Evolutionary conservation across 2,329 filamentous ascomycete species (phyloP).

Genomic region (Clathrospora elynae): DNA sequence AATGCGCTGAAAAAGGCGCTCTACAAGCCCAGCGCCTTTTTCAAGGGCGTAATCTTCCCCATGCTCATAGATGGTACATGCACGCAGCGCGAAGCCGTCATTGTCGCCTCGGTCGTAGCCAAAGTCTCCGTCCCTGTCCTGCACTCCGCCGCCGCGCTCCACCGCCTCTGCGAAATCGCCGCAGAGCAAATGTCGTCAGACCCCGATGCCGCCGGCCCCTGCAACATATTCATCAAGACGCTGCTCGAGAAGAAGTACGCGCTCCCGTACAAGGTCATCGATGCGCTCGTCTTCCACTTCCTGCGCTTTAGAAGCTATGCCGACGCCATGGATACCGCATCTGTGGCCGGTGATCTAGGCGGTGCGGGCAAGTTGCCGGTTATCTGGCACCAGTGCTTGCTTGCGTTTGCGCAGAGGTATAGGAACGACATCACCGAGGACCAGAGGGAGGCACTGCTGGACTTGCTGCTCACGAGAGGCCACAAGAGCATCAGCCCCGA

Average conservation of each 20-base stretch:
- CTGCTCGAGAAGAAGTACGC: conserved; percentile 97
- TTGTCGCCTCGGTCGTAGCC: conserved; percentile 83
- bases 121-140: conserved; percentile 87
- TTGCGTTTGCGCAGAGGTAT: conserved; percentile 93
- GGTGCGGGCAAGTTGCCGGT: conserved; percentile 76
- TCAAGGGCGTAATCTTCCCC: conserved; percentile 94
- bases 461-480: conserved; percentile 81
- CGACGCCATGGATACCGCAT: conserved; percentile 58
- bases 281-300: conserved; percentile 96
- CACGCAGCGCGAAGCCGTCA: conserved; percentile 88
- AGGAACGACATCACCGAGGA: conserved; percentile 96
- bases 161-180: conserved; percentile 91
- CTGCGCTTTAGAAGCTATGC: conserved; percentile 74
- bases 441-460: conserved; percentile 86
- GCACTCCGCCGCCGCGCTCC: conserved; percentile 88
- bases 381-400: conserved; percentile 91
- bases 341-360: conserved; percentile 44
- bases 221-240: conserved; percentile 92
- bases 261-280: conserved; percentile 90
- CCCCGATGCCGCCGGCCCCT: conserved; percentile 85
- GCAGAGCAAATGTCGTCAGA: conserved; percentile 84
- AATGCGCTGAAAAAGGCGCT: conserved; percentile 89
- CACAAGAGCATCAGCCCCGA: conserved; percentile 90
- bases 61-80: conserved; percentile 84
- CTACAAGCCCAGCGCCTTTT: conserved; percentile 94